These are phyloP conservation scores for Cryptosporidium tyzzeri DNA, from an alignment of 169 alveolate genomes.

Conservation along the genomic window DNA sequence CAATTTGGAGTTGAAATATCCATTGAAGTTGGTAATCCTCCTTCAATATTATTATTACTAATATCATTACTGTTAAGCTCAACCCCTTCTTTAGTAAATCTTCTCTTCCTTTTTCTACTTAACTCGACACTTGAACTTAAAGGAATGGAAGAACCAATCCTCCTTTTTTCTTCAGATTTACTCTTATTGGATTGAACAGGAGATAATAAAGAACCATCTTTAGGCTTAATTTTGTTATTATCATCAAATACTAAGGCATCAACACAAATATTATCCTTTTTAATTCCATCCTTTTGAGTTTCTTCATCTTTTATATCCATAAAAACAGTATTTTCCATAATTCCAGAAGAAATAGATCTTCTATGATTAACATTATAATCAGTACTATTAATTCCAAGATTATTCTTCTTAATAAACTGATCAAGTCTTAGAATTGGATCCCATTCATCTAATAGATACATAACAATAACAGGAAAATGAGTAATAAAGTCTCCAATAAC, in stretches of 20 bases:
- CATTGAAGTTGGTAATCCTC: background rate
- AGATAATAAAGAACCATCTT: background rate
- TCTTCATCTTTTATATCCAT: background rate
- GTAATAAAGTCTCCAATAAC: slow-evolving; percentile 27
- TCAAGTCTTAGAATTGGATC: slow-evolving; percentile 16
- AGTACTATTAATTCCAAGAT: background rate
- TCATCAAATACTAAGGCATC: background rate
- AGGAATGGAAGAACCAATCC: slow-evolving; percentile 52
- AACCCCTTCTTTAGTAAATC: slow-evolving; percentile 69
- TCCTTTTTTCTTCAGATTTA: slow-evolving; percentile 65
- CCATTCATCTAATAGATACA: slow-evolving; percentile 25
- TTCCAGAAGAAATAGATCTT: background rate
- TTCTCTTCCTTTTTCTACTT: slow-evolving; percentile 63
- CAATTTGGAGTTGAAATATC: slow-evolving; percentile 1
- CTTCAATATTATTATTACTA: background rate
- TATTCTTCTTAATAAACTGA: slow-evolving; percentile 17
- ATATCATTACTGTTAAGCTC: background rate
- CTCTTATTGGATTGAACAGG: slow-evolving; percentile 16
- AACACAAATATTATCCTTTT: background rate
- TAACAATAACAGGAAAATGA: slow-evolving; percentile 34
- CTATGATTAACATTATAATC: background rate
- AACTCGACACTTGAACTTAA: slow-evolving; percentile 35
- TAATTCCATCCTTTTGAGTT: background rate
- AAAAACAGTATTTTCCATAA: background rate
- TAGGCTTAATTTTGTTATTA: background rate